A percentile compares a stretch with the other conserved stretches of the same genome.
phyloP scores from a whole-genome alignment of 2,329 filamentous ascomycete genomes.

The Colletotrichum chlorophyti region DNA sequence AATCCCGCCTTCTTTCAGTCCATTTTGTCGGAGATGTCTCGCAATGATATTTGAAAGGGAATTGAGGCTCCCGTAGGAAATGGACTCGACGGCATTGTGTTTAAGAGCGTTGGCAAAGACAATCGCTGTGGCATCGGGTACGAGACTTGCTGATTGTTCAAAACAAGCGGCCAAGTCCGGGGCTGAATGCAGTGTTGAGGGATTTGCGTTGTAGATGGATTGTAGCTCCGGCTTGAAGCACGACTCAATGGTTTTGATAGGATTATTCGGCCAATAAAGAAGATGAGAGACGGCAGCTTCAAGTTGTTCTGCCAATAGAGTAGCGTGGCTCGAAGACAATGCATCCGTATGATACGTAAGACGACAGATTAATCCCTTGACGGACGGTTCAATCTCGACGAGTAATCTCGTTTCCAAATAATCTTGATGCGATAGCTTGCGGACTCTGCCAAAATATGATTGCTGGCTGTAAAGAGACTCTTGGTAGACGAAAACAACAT shows the following conservation, averaged over 20 bases:
- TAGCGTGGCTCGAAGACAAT: slow-evolving; percentile 62
- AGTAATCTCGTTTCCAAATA: slow-evolving; percentile 78
- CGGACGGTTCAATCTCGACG: slow-evolving; percentile 75
- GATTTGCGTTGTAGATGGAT: slow-evolving; percentile 56
- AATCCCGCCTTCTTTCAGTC: slow-evolving; percentile 59
- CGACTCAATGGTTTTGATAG: slow-evolving; percentile 28
- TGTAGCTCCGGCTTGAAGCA: slow-evolving; percentile 42
- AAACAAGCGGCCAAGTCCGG: slow-evolving; percentile 60
- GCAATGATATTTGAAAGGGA: slow-evolving; percentile 61
- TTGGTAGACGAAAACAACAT: slow-evolving; percentile 85
- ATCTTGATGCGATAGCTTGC: slow-evolving; percentile 68
- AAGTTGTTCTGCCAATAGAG: slow-evolving; percentile 67
- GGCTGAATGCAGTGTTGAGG: slow-evolving; percentile 39
- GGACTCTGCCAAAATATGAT: slow-evolving; percentile 44
- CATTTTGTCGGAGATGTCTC: slow-evolving; percentile 53
- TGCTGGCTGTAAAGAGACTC: slow-evolving; percentile 63
- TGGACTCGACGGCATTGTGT: slow-evolving; percentile 40
- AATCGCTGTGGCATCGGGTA: slow-evolving; percentile 66
- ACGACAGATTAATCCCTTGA: slow-evolving; percentile 48
- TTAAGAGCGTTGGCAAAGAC: slow-evolving; percentile 63
- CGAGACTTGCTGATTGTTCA: slow-evolving; percentile 53
- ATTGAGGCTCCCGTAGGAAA: slow-evolving; percentile 74
- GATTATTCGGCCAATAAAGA: slow-evolving; percentile 15
- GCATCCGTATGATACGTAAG: slow-evolving; percentile 54
- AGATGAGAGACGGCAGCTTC: slow-evolving; percentile 52